Evolutionary conservation across 352 stramenopile genomes (phyloP), one percentile per base, ranked within the genome.

Genomic region (Globisporangium abappressorium): DNA sequence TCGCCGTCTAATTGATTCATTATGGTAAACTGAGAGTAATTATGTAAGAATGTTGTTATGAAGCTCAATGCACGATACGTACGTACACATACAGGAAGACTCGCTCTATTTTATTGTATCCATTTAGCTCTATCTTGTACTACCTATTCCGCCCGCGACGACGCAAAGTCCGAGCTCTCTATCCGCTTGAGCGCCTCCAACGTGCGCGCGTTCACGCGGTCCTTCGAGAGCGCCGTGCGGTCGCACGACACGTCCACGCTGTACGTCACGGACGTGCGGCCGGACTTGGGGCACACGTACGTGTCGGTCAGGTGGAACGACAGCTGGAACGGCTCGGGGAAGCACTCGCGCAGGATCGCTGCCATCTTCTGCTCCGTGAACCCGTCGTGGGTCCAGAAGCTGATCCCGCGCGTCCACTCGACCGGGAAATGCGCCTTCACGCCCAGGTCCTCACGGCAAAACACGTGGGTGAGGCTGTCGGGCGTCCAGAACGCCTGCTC

Each of bases 401-500:
- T 94, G 56, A 94, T 74, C 70, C 82, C 83, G 38, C 86, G 82
- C 9, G 78, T 63, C 82, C 83, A 92, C 20, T 78, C 68, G 57
- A 94, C 82, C 6, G 84, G 80, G 22, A 87, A 80, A 64, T 76
- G 76, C 33, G 86, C 76, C n/a, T 62, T 24, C 2, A 68, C 71
- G 4, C 76, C 82, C 11, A 76, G 58, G 26, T 70, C 70, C 64
- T 92, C 80, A 28, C 71, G 72, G 43, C 72, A 80, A 61, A 94
- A 94, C 14, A 94, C 83, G 57, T 94, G 85, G 20, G 83, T 79
- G 53, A 94, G 72, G 53, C 82, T 85, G 51, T 82, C 79, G 2
- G 72, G 70, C 14, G 81, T 92, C 78, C 85, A 91, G 67, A 94
- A 94, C 7, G 82, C 72, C 49, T 82, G 85, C 58, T 94, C 83